Base-by-base conservation (phyloP, 1,284 basidiomycete genomes). In the Lentinula novae-zelandiae region DNA sequence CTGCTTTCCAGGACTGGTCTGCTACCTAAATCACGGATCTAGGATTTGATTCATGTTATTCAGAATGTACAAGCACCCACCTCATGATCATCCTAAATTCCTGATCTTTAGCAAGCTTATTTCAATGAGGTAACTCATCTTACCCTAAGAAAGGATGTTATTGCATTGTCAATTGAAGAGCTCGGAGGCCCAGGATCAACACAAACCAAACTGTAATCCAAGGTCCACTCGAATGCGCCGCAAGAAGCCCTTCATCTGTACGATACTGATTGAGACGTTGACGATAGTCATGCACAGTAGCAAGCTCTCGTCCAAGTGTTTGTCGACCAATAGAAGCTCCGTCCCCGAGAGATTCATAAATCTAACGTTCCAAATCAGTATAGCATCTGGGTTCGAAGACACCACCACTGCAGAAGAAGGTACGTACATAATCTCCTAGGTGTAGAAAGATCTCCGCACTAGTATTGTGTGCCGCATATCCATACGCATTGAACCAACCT, bases 401-500 rank as follows among this genome's bases (percentile, higher is more conserved):
- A 53, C 34, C 20, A 36, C 31, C 12, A 27, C 27, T 27, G 27
- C 27, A 3, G 12, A 42, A 49, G 13, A 31, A 42, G 31, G 17
- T 8, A 68, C 78, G 27, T 61, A 83, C 84, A 70, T 87, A 88
- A 71, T 87, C 86, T 12, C 86, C 86, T 31, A 89, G 76, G 66
- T 89, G 86, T 49, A 87, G 68, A 62, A 84, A 86, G 53, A 84
- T 73, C 66, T 89, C 85, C 2, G 84, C 78, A 31, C 76, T 76
- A 10, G 82, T 81, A 64, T 84, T 82, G 58, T 80, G 80, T 20
- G 83, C 80, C 1, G 84, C 84, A 53, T 82, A 76, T 8, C 82
- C 82, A 68, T 88, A 90, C 12, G 86, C 85, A 68, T 87, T 87
- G 76, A 89, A 89, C 71, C 79, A 87, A 0, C 87, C 87, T 78